Conservation (phyloP, 495 filamentous ascomycete genomes). For the Podospora fimiseda region DNA sequence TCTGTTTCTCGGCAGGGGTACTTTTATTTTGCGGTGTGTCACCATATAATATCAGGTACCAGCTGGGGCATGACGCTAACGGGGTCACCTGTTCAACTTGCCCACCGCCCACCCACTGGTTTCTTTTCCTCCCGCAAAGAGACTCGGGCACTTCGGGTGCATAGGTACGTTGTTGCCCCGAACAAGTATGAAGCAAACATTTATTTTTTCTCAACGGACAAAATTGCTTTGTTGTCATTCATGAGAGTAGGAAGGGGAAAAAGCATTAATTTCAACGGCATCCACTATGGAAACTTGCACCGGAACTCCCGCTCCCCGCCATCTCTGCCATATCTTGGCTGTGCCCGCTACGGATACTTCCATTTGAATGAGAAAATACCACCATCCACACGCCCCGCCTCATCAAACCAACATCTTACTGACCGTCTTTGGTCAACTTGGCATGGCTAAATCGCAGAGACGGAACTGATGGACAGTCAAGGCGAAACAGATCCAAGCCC, state of each 20-base stretch:
- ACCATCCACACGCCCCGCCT: no score
- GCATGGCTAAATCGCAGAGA: constrained; percentile 4
- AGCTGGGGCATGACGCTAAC: not conserved
- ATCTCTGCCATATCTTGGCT: not conserved
- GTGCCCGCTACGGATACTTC: no score
- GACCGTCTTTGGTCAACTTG: not conserved
- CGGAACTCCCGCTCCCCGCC: not conserved
- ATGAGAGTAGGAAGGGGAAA: no score
- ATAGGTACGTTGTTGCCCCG: not conserved
- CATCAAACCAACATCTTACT: not conserved
- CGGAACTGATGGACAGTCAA: not conserved
- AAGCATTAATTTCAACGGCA: not conserved
- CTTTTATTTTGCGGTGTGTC: not conserved
- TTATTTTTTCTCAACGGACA: not conserved
- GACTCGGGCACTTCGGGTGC: not conserved
- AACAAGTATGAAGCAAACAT: not conserved
- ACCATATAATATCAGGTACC: not conserved
- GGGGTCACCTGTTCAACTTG: not conserved
- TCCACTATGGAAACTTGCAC: not conserved
- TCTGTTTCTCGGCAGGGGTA: not conserved
- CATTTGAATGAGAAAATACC: no score
- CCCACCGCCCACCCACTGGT: not conserved
- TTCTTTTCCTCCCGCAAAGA: not conserved
- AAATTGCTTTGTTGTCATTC: not conserved
- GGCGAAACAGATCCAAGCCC: not conserved